phyloP scores from a whole-genome alignment of 2,329 filamentous ascomycete species.

The Xylariaceae sp. region DNA sequence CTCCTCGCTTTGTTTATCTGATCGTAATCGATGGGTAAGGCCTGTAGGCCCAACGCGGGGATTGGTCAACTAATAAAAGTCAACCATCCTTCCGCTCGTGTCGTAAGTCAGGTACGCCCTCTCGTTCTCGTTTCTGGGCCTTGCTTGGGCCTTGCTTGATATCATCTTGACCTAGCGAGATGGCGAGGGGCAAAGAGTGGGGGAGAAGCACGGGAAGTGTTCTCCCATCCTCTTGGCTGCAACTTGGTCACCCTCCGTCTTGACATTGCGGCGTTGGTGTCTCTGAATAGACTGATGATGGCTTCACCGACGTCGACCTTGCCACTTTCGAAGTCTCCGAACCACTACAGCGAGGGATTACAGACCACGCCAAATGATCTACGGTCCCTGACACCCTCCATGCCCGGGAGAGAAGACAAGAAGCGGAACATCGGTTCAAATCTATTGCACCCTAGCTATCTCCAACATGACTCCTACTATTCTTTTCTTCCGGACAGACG shows the following conservation, averaged over 20 bases:
- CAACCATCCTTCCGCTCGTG: background rate
- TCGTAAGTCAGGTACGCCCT: background rate
- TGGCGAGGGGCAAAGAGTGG: background rate
- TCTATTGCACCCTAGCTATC: slow-evolving; percentile 30
- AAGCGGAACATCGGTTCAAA: background rate
- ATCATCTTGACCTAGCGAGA: background rate
- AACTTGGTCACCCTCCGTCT: background rate
- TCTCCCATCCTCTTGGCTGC: background rate
- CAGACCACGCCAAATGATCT: background rate
- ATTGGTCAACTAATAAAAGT: background rate
- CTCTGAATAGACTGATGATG: slow-evolving; percentile 2
- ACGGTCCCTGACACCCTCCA: background rate
- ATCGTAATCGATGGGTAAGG: background rate
- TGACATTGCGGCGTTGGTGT: background rate
- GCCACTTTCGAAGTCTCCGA: background rate
- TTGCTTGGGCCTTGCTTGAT: background rate
- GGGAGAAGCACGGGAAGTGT: background rate
- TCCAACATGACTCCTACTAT: slow-evolving; percentile 38
- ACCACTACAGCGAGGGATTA: background rate
- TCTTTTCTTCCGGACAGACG: slow-evolving; percentile 36
- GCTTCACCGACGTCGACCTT: slow-evolving; percentile 1
- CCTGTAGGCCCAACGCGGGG: background rate
- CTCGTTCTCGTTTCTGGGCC: background rate
- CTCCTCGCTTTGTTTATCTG: background rate
- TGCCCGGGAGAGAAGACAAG: background rate